phyloP scores from a whole-genome alignment of 805 yeast species.

The Phaffomyces antillensis region DNA sequence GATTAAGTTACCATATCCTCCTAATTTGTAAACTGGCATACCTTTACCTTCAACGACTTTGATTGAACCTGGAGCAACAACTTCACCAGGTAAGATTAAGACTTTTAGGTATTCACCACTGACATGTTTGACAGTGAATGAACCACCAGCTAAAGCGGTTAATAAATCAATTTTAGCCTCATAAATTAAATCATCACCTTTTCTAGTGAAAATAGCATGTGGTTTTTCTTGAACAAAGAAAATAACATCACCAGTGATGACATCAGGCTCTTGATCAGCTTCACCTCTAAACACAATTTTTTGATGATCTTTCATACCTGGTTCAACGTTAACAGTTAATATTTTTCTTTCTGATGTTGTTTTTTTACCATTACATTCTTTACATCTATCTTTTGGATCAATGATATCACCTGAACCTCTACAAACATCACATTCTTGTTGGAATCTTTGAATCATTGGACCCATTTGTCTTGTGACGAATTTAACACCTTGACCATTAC shows the following conservation, averaged over 20 bases:
- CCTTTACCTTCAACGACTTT: constrained; percentile 90
- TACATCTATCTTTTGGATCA: constrained; percentile 84
- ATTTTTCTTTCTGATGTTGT: constrained; percentile 83
- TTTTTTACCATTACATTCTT: constrained; percentile 82
- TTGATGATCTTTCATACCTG: constrained; percentile 96
- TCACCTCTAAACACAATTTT: constrained; percentile 87
- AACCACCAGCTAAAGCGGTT: constrained; percentile 96
- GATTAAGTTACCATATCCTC: constrained; percentile 82
- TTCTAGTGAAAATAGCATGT: constrained; percentile 75
- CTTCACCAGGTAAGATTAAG: constrained; percentile 83
- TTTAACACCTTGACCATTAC: constrained; percentile 90
- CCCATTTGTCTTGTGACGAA: constrained; percentile 98
- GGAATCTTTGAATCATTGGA: constrained; percentile 97
- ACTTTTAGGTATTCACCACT: constrained; percentile 89
- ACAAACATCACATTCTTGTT: constrained; percentile 89
- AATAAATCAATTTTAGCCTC: constrained; percentile 85
- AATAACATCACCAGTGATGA: constrained; percentile 94
- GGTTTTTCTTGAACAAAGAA: constrained; percentile 88
- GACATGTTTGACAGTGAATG: constrained; percentile 78
- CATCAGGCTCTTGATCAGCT: constrained; percentile 95
- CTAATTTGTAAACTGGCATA: constrained; percentile 91
- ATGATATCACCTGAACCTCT: constrained; percentile 87
- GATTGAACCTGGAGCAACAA: constrained; percentile 73
- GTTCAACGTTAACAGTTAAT: constrained; percentile 88
- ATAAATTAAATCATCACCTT: constrained; percentile 79